A percentile compares a stretch with the other conserved stretches of the same genome.
Conservation (phyloP, 2,329 filamentous ascomycete species). For the Celoporthe dispersa region DNA sequence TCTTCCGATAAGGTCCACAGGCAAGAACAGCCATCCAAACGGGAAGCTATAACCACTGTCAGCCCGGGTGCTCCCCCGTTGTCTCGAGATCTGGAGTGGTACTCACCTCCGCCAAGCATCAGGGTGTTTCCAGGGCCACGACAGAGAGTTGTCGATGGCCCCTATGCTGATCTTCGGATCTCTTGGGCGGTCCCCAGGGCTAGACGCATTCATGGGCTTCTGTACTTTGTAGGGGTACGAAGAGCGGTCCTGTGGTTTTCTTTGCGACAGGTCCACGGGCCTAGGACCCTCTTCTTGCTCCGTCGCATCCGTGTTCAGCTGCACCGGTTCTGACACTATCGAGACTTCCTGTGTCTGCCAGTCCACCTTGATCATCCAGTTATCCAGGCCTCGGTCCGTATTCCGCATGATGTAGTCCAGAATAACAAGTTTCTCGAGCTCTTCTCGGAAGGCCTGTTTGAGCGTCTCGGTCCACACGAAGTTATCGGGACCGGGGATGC, state of each 20-base stretch:
- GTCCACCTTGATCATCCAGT: conserved; percentile 99
- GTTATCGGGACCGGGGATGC: conserved; percentile 51
- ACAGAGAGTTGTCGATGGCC: conserved; percentile 96
- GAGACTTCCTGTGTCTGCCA: conserved; percentile 81
- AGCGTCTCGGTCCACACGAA: conserved; percentile 88
- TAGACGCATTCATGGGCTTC: conserved; percentile 82
- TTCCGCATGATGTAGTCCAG: conserved; percentile 99
- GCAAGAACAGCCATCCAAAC: conserved; percentile 97
- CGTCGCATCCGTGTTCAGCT: conserved; percentile 64
- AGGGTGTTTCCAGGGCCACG: conserved; percentile 99
- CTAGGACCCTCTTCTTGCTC: conserved; percentile 59
- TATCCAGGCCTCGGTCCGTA: conserved; percentile 93
- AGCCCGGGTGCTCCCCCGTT: conserved; percentile 29
- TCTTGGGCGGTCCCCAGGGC: conserved; percentile 46
- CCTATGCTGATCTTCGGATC: conserved; percentile 75
- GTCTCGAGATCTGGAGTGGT: neutral
- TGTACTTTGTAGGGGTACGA: conserved; percentile 75
- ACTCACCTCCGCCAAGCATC: conserved; percentile 74
- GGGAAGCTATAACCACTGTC: conserved; percentile 73
- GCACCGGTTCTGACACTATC: conserved; percentile 79
- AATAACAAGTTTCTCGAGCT: conserved; percentile 95
- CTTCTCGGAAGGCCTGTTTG: conserved; percentile 91
- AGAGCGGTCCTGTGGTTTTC: conserved; percentile 46
- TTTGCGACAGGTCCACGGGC: conserved; percentile 59
- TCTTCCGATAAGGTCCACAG: conserved; percentile 92